Evolutionary conservation across 352 stramenopile species (phyloP), one percentile per base, ranked within the genome.

Genomic region (Ophiocytium majus): DNA sequence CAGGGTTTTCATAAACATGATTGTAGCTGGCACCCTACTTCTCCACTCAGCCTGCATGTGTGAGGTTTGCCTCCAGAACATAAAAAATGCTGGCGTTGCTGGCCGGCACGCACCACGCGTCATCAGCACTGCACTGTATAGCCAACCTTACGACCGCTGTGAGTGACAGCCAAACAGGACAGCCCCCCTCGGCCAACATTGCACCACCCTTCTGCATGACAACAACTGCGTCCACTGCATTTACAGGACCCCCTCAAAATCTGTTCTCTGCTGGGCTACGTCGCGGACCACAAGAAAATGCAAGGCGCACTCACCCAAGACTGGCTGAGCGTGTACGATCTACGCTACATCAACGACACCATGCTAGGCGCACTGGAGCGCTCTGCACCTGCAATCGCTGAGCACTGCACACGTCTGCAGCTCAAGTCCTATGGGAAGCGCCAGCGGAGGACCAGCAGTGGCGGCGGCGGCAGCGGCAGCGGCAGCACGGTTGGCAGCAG

Each of bases 201-300:
- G n/a, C n/a, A n/a, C n/a, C n/a, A n/a, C n/a, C n/a, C n/a, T n/a
- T n/a, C n/a, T n/a, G n/a, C n/a, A n/a, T n/a, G n/a, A n/a, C n/a
- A n/a, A n/a, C n/a, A n/a, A n/a, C n/a, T n/a, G n/a, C n/a, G n/a
- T n/a, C n/a, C n/a, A n/a, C n/a, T n/a, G n/a, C n/a, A n/a, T n/a
- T n/a, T 90, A 10, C 88, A 96, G 5, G 92, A 96, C n/a, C 91
- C 94, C 0, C 92, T 92, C 0, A 95, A 93, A 50, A 96, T 97
- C 91, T 90, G 94, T 85, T 90, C 93, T 9, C 93, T 98, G 17
- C 90, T 98, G 0, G 89, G 89, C 23, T 97, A 94, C 57, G 88
- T 97, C 31, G 95, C 95, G 33, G 92, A 97, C 85, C 87, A 90
- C 0, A 79, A 83, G 0, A 92, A 90, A 23, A 76, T 97, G 76